Base-by-base conservation (phyloP, 176 grass and related monocot genomes). In the Triticum monococcum region DNA sequence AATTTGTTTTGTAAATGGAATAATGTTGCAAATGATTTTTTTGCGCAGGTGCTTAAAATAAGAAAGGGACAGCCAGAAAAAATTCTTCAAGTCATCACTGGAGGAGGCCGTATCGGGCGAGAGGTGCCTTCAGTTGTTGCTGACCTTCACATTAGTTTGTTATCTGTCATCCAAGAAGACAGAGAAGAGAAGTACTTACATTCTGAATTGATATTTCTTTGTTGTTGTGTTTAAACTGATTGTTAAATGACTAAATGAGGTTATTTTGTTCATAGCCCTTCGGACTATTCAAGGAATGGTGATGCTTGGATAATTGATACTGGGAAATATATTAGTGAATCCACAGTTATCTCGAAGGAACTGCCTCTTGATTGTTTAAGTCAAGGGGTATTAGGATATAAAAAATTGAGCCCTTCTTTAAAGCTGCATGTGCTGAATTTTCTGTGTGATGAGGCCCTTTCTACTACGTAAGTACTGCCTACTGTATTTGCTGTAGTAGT, bases 361-460 rank as follows among this genome's bases (percentile, higher is more conserved):
- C 75, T 91, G 38, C 71, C 86, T 72, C 37, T 87, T 36, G 81
- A 87, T 54, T 89, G 28, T 60, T 81, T 90, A 12, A 88, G 80
- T 75, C 82, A 90, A 59, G 93, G 82, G 30, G 63, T 84, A 43
- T 74, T 70, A 11, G 84, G 79, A 88, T 96, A 98, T 89, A 89
- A 92, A 81, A 94, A 81, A 61, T 79, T 96, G 82, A 88, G 85
- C 79, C 54, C 81, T 35, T 92, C 88, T 82, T 46, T 77, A 50
- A 98, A 98, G 80, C 89, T 96, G 38, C 48, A 41, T 75, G 59
- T 98, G 59, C 77, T 98, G 63, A 98, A 96, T 91, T 89, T 96
- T 72, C 73, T 98, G 4, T 98, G 94, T 79, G 92, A 98, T 69
- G 90, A 89, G 85, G 62, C 84, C 71, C 91, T 98, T 46, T 90